Evolutionary conservation across 192 early-diverging fungal species (phyloP), one percentile per base, ranked within the genome.

Genomic region (Tieghemiomyces parasiticus): DNA sequence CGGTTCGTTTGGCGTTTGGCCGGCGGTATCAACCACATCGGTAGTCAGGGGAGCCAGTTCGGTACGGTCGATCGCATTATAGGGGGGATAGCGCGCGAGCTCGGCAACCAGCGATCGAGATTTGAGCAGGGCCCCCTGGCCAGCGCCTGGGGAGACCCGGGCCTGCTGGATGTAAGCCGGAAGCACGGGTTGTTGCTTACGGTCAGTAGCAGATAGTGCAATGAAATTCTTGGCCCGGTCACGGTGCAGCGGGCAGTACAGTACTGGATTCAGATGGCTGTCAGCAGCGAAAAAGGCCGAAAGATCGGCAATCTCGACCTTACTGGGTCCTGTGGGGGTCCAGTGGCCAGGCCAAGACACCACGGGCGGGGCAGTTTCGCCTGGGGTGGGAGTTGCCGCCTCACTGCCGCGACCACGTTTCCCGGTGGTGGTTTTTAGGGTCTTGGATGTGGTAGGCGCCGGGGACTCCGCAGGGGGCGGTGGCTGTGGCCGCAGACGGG

Each of bases 211-310:
- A 20, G 55, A 58, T 6, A 58, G 55, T 9, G 55, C 55, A 14
- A 58, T 28, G 32, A 58, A 58, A n/a, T 58, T 58, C 24, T 58
- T 58, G 0, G 24, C 24, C 0, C 55, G 55, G 0, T 58, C 55
- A n/a, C 35, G 34, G 26, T 58, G 55, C 20, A 30, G 33, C 10
- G 55, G 55, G n/a, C 55, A 58, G 35, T 58, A 58, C 34, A 58
- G 33, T 34, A 58, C 55, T 1, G 55, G 55, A 2, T 22, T 38
- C 35, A 58, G 35, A n/a, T 38, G 55, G 35, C 55, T 34, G n/a
- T 58, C 33, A n/a, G 34, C 20, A 16, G 30, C 35, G 35, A 35
- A 58, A 28, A 58, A 58, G 1, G 55, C 55, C 8, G 8, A n/a
- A 22, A 58, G 34, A n/a, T 58, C 55, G 33, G 10, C 19, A 35